Evolutionary conservation across 2,329 filamentous ascomycete genomes (phyloP), one percentile per base, ranked within the genome.

Genomic region (Claviceps africana): DNA sequence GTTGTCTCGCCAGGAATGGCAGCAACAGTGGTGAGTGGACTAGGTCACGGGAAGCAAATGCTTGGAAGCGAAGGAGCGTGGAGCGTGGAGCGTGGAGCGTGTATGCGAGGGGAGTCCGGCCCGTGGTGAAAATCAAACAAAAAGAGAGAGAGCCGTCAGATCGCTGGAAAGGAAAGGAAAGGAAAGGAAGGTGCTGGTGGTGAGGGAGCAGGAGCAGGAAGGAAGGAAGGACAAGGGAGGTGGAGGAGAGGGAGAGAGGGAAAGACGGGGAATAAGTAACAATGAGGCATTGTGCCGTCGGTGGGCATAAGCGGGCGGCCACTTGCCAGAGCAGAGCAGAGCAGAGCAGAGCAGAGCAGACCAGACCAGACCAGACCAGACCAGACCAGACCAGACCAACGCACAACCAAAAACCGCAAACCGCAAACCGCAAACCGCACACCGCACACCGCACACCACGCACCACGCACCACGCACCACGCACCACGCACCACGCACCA

Each of bases 21-120:
- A 28, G 49, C 9, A 45, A 19, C 25, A 22, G 49, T 30, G 31
- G 35, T 42, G 47, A 19, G 35, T 42, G 47, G 35, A 31, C 40
- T 33, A 15, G 5, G n/a, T 21, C 21, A n/a, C 22, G 19, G 17
- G 21, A 17, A 48, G 9, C n/a, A 25, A 25, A 35, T 31, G 28
- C 48, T 43, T 47, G 42, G 42, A 46, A 50, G 49, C 35, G 50
- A 56, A 57, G 49, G 56, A 56, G 50, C 37, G 53, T 56, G 21
- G 25, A 25, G 25, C 25, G 25, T 40, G 15, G 56, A 56, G 50
- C 37, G 53, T 56, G 21, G 25, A 25, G 25, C 25, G 25, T 40
- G 15, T 47, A 52, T 11, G 42, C 39, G 44, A 43, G 48, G 42
- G 42, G 53, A 56, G 48, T 53, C 55, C 55, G 47, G 54, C 52